Conservation (phyloP, 768 basidiomycete species). For the Phaeotremella fagi region DNA sequence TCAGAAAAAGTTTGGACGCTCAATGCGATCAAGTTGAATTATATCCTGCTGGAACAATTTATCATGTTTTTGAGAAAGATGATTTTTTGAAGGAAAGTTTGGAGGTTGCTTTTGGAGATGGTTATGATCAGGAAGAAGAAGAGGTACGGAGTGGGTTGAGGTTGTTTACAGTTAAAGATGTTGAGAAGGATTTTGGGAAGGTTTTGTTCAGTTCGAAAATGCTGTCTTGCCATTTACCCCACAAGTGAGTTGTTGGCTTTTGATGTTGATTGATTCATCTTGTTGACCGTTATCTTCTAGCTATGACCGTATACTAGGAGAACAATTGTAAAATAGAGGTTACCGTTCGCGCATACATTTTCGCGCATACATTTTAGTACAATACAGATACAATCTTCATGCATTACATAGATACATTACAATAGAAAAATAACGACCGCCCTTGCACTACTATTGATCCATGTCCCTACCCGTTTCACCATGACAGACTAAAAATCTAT, state of each 20-base stretch:
- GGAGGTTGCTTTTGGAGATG: slow-evolving; percentile 6
- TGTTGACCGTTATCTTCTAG: background rate
- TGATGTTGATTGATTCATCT: background rate
- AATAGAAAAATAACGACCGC: no score
- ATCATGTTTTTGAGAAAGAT: slow-evolving; percentile 45
- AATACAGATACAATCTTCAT: no score
- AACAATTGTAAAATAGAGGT: slow-evolving; percentile 48
- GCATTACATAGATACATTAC: no score
- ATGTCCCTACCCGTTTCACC: no score
- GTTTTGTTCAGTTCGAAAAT: slow-evolving; percentile 77
- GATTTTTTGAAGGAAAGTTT: background rate
- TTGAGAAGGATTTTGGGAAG: slow-evolving; percentile 71
- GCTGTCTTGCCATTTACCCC: slow-evolving; percentile 75
- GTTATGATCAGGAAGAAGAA: background rate
- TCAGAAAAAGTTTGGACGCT: slow-evolving; percentile 77
- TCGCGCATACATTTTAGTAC: no score
- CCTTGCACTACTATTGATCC: no score
- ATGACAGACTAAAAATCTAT: no score
- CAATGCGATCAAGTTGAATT: slow-evolving; percentile 69
- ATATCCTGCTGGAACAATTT: slow-evolving; percentile 52
- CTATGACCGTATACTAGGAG: slow-evolving; percentile 70
- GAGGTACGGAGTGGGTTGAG: slow-evolving; percentile 55
- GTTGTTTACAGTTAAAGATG: slow-evolving; percentile 71
- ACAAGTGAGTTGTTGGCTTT: slow-evolving; percentile 50
- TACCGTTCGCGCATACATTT: no score